Evolutionary conservation across 179 eudicot species (phyloP).

Genomic region (Vitellaria paradoxa): DNA sequence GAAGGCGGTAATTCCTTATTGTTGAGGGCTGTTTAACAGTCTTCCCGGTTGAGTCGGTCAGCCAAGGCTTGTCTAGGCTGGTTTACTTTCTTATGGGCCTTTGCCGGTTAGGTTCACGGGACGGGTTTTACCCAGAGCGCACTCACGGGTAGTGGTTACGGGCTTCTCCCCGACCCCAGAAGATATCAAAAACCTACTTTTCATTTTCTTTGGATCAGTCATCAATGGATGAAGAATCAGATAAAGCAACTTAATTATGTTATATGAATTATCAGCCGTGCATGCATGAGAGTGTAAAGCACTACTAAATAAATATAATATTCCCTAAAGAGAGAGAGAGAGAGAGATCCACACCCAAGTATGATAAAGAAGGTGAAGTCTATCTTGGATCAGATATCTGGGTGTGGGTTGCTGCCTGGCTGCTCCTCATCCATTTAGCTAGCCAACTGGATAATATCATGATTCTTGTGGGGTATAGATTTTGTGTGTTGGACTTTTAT

Average conservation of each 20-base stretch:
- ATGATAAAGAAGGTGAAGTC: constrained; percentile 2
- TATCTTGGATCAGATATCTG: constrained; percentile 16
- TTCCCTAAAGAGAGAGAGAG: constrained; percentile 8
- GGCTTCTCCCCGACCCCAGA: too few relatives aligned
- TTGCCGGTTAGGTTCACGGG: too few relatives aligned
- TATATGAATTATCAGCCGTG: background rate
- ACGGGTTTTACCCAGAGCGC: too few relatives aligned
- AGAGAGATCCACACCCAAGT: constrained; percentile 12
- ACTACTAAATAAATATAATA: background rate
- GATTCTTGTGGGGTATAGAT: constrained; percentile 5
- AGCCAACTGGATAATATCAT: constrained; percentile 30
- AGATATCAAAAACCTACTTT: background rate
- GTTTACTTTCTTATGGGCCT: too few relatives aligned
- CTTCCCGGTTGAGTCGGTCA: too few relatives aligned
- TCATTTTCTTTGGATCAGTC: background rate
- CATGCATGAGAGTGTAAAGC: background rate
- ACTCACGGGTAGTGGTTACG: too few relatives aligned
- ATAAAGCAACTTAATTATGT: background rate
- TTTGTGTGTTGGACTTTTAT: background rate
- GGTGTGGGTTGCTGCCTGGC: constrained; percentile 18
- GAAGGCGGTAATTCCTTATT: too few relatives aligned
- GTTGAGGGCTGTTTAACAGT: too few relatives aligned
- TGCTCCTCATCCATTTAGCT: constrained; percentile 12
- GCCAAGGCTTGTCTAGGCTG: too few relatives aligned
- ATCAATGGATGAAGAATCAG: background rate